A percentile compares a stretch with the other conserved stretches of the same genome.
Evolutionary conservation across 345 rosid species (phyloP).

Genomic region (Noccaea bulbosa): DNA sequence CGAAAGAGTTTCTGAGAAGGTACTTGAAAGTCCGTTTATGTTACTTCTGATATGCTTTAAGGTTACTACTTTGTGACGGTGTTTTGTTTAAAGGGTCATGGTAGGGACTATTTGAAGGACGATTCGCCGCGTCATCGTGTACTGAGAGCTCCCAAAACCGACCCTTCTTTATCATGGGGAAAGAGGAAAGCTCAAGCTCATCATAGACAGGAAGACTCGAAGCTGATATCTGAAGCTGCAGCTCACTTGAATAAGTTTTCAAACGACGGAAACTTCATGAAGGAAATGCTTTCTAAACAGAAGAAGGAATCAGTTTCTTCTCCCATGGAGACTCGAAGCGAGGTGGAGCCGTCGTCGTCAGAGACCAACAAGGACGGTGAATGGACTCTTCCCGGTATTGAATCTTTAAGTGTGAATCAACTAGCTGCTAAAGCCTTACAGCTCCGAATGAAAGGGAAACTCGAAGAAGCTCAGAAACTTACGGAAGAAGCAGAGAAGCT

Average conservation of each 20-base stretch:
- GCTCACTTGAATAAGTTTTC: constrained; percentile 70
- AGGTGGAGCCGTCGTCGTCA: constrained; percentile 27
- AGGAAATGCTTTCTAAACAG: constrained; percentile 50
- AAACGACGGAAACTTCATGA: constrained; percentile 82
- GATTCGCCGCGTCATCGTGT: constrained; percentile 60
- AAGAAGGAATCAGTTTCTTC: constrained; percentile 40
- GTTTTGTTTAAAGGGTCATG: constrained; percentile 37
- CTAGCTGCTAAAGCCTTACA: constrained; percentile 90
- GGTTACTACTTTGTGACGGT: not conserved
- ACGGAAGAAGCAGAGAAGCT: constrained; percentile 71
- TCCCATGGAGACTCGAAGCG: constrained; percentile 41
- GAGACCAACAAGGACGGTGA: constrained; percentile 42
- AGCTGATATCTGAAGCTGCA: constrained; percentile 58
- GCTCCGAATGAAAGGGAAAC: constrained; percentile 89
- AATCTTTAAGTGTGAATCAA: constrained; percentile 69
- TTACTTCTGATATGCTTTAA: constrained; percentile 4
- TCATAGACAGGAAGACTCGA: constrained; percentile 55
- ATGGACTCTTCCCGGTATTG: constrained; percentile 38
- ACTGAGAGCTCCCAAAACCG: constrained; percentile 74
- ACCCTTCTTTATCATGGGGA: constrained; percentile 75
- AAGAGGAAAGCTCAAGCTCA: constrained; percentile 44
- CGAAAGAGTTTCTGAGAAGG: constrained; percentile 56
- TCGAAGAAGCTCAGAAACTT: constrained; percentile 78
- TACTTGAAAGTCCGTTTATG: constrained; percentile 28
- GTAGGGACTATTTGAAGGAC: constrained; percentile 64